Conservation (phyloP, 2,329 filamentous ascomycete genomes). For the Talaromyces atroroseus region DNA sequence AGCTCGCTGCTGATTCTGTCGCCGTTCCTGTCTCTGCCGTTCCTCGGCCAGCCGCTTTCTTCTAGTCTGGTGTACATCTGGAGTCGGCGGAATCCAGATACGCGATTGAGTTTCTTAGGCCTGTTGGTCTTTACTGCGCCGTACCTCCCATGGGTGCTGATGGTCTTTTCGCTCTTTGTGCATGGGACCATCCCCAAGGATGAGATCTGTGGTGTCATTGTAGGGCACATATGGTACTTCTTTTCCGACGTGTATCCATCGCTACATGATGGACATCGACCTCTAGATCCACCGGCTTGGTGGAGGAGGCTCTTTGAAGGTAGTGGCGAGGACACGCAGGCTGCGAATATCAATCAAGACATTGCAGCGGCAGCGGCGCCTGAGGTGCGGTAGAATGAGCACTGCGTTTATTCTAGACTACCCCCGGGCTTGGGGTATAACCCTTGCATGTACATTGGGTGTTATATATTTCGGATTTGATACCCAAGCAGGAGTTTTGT, state of each 20-base stretch:
- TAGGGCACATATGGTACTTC: conserved; percentile 97
- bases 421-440: not conserved
- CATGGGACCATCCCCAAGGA: conserved; percentile 88
- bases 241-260: conserved; percentile 95
- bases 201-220: conserved; percentile 89
- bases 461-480: conserved; percentile 6
- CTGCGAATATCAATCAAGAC: conserved; percentile 26
- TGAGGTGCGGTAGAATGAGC: conserved; percentile 25
- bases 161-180: conserved; percentile 86
- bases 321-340: conserved; percentile 19
- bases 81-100: conserved; percentile 91
- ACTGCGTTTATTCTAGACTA: not conserved
- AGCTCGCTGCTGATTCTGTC: conserved; percentile 73
- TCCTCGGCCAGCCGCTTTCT: conserved; percentile 87
- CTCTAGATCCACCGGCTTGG: conserved; percentile 82
- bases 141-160: conserved; percentile 91
- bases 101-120: conserved; percentile 80
- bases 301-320: conserved; percentile 79
- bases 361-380: conserved; percentile 28
- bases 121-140: conserved; percentile 87
- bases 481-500: conserved; percentile 4
- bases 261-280: conserved; percentile 75
- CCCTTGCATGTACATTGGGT: conserved; percentile 4
- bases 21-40: conserved; percentile 83
- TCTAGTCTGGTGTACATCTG: conserved; percentile 97